Conservation (phyloP, 768 basidiomycete genomes). For the Leccinum variicolor region DNA sequence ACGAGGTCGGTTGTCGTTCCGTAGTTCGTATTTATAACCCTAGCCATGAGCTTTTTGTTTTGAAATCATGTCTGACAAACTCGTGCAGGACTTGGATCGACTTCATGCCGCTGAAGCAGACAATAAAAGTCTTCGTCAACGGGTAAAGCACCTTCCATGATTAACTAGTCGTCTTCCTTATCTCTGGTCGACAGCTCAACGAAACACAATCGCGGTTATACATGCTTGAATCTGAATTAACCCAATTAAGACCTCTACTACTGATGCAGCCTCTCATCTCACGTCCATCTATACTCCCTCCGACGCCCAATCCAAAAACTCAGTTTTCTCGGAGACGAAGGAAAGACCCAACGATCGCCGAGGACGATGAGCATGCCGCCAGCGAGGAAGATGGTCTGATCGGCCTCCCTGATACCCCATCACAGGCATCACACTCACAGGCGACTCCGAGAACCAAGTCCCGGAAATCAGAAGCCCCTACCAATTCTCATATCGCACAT, state of each 20-base stretch:
- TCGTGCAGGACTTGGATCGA: slow-evolving; percentile 52
- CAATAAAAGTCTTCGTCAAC: slow-evolving; percentile 56
- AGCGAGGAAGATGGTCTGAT: slow-evolving; percentile 28
- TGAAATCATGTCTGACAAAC: slow-evolving; percentile 13
- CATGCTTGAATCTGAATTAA: slow-evolving; percentile 60
- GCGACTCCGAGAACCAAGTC: slow-evolving; percentile 22
- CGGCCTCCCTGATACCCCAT: slow-evolving; percentile 19
- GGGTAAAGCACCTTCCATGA: slow-evolving; percentile 38
- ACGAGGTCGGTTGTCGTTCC: slow-evolving; percentile 40
- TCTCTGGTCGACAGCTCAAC: slow-evolving; percentile 42
- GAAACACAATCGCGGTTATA: slow-evolving; percentile 54
- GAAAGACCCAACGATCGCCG: slow-evolving; percentile 21
- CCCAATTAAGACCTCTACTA: slow-evolving; percentile 63
- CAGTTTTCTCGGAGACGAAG: slow-evolving; percentile 24
- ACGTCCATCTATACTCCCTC: slow-evolving; percentile 14
- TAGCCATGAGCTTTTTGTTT: neutral
- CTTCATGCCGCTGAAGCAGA: slow-evolving; percentile 55
- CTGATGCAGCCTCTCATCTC: slow-evolving; percentile 55
- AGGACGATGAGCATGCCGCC: slow-evolving; percentile 24
- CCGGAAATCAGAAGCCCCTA: slow-evolving; percentile 19
- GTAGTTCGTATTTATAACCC: neutral
- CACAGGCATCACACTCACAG: slow-evolving; percentile 11
- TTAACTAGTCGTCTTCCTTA: slow-evolving; percentile 1
- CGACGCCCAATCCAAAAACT: slow-evolving; percentile 22
- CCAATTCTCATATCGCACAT: slow-evolving; percentile 10